A percentile compares a stretch with the other conserved stretches of the same genome.
Evolutionary conservation across 495 filamentous ascomycete genomes (phyloP).

Genomic region (Penicillium argentinense): DNA sequence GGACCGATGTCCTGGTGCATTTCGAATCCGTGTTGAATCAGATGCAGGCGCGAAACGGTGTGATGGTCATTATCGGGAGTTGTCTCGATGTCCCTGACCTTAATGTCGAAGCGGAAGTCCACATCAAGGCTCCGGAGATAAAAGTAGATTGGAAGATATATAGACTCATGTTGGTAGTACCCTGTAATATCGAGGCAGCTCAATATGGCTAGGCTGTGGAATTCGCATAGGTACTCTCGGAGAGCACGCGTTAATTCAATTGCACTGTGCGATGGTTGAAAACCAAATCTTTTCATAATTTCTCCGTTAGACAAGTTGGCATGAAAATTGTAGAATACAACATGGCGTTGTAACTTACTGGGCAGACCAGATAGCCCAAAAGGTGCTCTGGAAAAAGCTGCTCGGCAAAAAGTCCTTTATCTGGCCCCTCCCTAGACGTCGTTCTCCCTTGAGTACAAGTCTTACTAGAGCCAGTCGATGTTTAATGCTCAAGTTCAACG

Average conservation of each 20-base stretch:
- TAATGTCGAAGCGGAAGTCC: conserved; percentile 42
- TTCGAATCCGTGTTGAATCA: conserved; percentile 10
- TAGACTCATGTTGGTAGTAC: conserved; percentile 42
- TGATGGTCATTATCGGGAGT: conserved; percentile 8
- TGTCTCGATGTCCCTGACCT: conserved; percentile 28
- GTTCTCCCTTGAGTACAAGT: conserved; percentile 10
- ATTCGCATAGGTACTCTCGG: conserved; percentile 23
- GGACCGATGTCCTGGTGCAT: conserved; percentile 12
- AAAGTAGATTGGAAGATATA: conserved; percentile 36
- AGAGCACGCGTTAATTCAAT: conserved; percentile 34
- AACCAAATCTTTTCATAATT: conserved; percentile 21
- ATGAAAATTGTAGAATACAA: not conserved
- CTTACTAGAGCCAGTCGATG: not conserved
- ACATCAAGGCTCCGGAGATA: conserved; percentile 40
- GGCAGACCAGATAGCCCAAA: conserved; percentile 16
- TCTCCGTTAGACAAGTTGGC: no score
- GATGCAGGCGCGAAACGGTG: not conserved
- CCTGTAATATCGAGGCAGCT: conserved; percentile 28
- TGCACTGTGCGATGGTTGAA: conserved; percentile 40
- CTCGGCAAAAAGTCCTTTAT: conserved; percentile 7
- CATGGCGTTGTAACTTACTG: conserved; percentile 8
- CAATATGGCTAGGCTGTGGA: conserved; percentile 25
- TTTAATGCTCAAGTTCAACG: conserved; percentile 5
- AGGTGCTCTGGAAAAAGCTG: conserved; percentile 12
- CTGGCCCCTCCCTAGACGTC: conserved; percentile 1